Conservation (phyloP, 768 basidiomycete species). For the Leccinum disarticulatum region DNA sequence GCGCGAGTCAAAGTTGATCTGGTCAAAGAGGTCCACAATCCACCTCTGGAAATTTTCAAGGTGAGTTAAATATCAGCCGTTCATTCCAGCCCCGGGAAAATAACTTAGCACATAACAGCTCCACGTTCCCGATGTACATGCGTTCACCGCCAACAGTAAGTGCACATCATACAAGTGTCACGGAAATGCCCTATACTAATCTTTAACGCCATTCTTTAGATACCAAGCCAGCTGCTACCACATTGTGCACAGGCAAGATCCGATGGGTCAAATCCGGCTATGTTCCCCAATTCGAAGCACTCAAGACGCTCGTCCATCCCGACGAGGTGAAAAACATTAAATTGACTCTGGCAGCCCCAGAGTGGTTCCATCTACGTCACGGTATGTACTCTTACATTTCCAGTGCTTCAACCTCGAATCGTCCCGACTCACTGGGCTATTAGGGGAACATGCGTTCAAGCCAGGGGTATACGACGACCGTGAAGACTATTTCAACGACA, state of each 20-base stretch:
- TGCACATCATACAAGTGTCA: neutral
- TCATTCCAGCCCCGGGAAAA: neutral
- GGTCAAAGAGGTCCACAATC: conserved; percentile 21
- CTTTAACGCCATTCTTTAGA: conserved; percentile 7
- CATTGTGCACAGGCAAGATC: conserved; percentile 54
- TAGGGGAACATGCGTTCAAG: conserved; percentile 26
- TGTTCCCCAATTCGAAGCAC: conserved; percentile 58
- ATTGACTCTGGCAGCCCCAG: conserved; percentile 68
- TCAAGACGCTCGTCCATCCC: conserved; percentile 55
- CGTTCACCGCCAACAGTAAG: conserved; percentile 22
- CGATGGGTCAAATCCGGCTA: conserved; percentile 62
- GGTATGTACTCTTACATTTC: conserved; percentile 36
- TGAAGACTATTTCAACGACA: conserved; percentile 50
- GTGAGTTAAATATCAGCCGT: neutral
- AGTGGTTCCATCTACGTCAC: conserved; percentile 70
- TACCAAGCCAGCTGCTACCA: conserved; percentile 21
- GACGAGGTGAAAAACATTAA: conserved; percentile 70
- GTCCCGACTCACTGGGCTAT: neutral
- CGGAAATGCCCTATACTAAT: neutral
- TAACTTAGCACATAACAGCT: conserved; percentile 13
- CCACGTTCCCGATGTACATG: conserved; percentile 27
- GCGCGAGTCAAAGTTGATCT: neutral
- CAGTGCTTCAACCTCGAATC: neutral
- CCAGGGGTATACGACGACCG: conserved; percentile 19
- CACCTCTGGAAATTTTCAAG: conserved; percentile 29